phyloP scores from a whole-genome alignment of 345 rosid genomes.

The Carallia pectinifolia region DNA sequence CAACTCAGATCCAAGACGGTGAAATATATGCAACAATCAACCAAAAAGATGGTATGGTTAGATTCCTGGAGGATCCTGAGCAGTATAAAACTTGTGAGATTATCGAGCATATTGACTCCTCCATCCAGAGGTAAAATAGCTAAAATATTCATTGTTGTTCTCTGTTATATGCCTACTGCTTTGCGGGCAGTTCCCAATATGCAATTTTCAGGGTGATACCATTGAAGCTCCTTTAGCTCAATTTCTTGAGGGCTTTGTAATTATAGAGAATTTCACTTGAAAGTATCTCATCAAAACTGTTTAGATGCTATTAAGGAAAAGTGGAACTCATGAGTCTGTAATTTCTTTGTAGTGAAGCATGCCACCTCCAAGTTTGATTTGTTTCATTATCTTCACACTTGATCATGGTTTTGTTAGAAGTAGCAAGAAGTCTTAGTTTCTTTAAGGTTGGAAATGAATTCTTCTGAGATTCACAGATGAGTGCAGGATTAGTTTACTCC shows the following conservation, averaged over 20 bases:
- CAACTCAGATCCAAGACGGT: constrained; percentile 84
- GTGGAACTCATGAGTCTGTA: too few relatives aligned
- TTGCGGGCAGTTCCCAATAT: not conserved
- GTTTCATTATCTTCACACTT: too few relatives aligned
- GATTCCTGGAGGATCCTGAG: constrained; percentile 98
- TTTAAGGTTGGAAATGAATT: not conserved
- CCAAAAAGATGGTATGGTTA: constrained; percentile 99
- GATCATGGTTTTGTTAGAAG: too few relatives aligned
- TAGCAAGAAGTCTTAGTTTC: too few relatives aligned
- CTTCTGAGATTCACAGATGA: not conserved
- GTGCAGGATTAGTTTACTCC: not conserved
- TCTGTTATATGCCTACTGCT: not conserved
- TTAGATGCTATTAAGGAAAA: not conserved
- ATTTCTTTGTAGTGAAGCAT: too few relatives aligned
- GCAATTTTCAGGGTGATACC: constrained; percentile 4
- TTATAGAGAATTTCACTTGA: not conserved
- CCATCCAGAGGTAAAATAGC: constrained; percentile 69
- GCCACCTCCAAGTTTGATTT: too few relatives aligned
- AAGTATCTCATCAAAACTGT: not conserved
- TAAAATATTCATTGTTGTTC: not conserved
- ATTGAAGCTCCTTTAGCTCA: not conserved
- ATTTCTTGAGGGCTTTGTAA: not conserved
- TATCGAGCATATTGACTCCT: constrained; percentile 78
- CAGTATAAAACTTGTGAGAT: constrained; percentile 85
- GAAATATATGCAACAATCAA: constrained; percentile 94